Evolutionary conservation across 1,139 yeast genomes (phyloP).

Genomic region (Martiniozyma asiatica): DNA sequence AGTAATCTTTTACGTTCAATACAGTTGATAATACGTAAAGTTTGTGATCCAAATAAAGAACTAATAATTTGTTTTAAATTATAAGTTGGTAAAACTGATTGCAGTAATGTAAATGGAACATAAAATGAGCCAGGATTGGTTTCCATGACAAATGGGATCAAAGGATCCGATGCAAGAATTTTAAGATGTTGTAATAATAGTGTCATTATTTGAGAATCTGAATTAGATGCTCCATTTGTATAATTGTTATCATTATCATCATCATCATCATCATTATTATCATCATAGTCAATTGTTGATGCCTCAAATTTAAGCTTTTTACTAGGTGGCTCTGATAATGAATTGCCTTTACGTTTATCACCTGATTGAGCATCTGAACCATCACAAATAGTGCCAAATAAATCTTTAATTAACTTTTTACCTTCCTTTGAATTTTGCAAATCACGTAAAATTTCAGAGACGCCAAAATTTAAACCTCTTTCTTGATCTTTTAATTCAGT

Average conservation of each 20-base stretch:
- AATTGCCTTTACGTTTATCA: too few species aligned
- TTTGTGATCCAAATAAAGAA: slow-evolving; percentile 18
- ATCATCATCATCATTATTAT: slow-evolving; percentile 17
- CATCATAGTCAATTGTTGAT: slow-evolving; percentile 23
- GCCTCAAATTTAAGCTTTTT: too few species aligned
- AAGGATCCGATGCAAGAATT: slow-evolving; percentile 33
- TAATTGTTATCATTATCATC: slow-evolving; percentile 21
- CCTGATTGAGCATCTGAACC: slow-evolving; percentile 16
- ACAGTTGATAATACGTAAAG: slow-evolving; percentile 21
- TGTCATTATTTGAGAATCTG: slow-evolving; percentile 11
- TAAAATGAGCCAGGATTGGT: slow-evolving; percentile 31
- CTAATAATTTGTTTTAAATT: slow-evolving; percentile 27
- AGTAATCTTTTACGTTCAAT: slow-evolving; percentile 45
- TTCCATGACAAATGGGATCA: slow-evolving; percentile 36
- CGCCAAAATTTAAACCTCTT: slow-evolving; percentile 28
- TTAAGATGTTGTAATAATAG: slow-evolving; percentile 34
- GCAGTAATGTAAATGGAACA: slow-evolving; percentile 34
- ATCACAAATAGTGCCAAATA: slow-evolving; percentile 38
- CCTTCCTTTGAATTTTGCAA: slow-evolving; percentile 27
- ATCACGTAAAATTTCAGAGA: slow-evolving; percentile 39
- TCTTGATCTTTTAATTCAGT: slow-evolving; percentile 18
- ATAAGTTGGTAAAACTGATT: slow-evolving; percentile 35
- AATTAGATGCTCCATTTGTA: slow-evolving; percentile 6
- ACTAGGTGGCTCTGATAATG: too few species aligned
- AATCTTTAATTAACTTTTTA: slow-evolving; percentile 22